These are phyloP conservation scores for Scytalidium sp. DNA, from an alignment of 2,329 filamentous ascomycete genomes.

Conservation along the genomic window DNA sequence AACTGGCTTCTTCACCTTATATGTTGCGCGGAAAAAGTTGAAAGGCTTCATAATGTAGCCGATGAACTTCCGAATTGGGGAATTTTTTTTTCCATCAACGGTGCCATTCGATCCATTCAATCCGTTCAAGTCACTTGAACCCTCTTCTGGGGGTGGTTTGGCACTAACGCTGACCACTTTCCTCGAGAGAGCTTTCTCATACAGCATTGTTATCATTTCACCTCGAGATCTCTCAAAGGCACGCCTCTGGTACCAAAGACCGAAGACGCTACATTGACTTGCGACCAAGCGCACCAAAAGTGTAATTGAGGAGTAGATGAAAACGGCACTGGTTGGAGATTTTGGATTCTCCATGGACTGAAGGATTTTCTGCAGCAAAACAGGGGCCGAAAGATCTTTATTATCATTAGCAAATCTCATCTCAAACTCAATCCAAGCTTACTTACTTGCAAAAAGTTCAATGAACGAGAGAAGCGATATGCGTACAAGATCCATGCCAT, in stretches of 20 bases:
- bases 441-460: conserved; percentile 53
- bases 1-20: conserved; percentile 22
- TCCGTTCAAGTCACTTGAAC: conserved; percentile 6
- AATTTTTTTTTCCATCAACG: conserved; percentile 4
- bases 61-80: conserved; percentile 11
- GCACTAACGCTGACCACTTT: conserved; percentile 26
- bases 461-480: conserved; percentile 53
- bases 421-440: neutral
- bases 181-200: conserved; percentile 57
- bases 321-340: conserved; percentile 50
- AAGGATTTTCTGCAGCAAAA: conserved; percentile 71
- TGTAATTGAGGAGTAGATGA: conserved; percentile 64
- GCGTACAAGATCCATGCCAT: conserved; percentile 74
- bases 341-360: conserved; percentile 57
- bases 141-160: conserved; percentile 14
- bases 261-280: conserved; percentile 65
- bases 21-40: conserved; percentile 14
- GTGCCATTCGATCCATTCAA: conserved; percentile 5
- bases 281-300: conserved; percentile 58
- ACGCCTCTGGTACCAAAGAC: conserved; percentile 78
- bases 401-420: conserved; percentile 16
- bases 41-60: conserved; percentile 19
- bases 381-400: conserved; percentile 55
- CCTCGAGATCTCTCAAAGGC: conserved; percentile 81
- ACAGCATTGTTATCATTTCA: conserved; percentile 82